phyloP scores from a whole-genome alignment of 1,139 yeast species.

The Diutina pseudorugosa region DNA sequence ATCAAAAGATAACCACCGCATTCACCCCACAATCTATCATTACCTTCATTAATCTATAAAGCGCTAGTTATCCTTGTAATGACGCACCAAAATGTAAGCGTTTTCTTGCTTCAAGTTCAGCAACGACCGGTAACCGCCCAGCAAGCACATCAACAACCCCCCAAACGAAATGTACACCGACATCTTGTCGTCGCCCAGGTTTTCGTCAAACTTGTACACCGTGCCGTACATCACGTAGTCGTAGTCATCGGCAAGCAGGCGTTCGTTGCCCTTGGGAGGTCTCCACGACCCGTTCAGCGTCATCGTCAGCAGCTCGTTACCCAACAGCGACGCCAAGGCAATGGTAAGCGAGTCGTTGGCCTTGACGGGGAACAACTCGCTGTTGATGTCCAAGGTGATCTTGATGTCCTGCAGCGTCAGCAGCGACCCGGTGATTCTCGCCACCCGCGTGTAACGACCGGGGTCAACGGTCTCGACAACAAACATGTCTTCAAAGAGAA shows the following conservation, averaged over 20 bases:
- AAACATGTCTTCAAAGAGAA: conserved; percentile 90
- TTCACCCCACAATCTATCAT: neutral
- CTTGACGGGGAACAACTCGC: conserved; percentile 82
- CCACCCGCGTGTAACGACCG: conserved; percentile 86
- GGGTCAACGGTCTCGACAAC: conserved; percentile 75
- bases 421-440: conserved; percentile 81
- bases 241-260: conserved; percentile 87
- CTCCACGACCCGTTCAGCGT: conserved; percentile 78
- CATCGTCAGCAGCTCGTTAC: conserved; percentile 40
- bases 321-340: conserved; percentile 72
- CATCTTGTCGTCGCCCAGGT: conserved; percentile 56
- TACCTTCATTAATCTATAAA: neutral
- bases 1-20: too few relatives aligned
- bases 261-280: conserved; percentile 75
- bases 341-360: conserved; percentile 76
- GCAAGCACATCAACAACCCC: conserved; percentile 85
- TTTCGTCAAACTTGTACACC: conserved; percentile 92
- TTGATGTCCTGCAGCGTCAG: conserved; percentile 75
- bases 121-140: conserved; percentile 87
- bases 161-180: conserved; percentile 94
- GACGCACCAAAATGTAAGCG: conserved; percentile 82
- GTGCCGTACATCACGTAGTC: conserved; percentile 99
- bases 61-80: conserved; percentile 32
- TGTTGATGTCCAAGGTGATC: conserved; percentile 82
- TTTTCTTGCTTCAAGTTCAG: conserved; percentile 88